Base-by-base conservation (phyloP, 495 filamentous ascomycete genomes). In the Penicillium coffeae region DNA sequence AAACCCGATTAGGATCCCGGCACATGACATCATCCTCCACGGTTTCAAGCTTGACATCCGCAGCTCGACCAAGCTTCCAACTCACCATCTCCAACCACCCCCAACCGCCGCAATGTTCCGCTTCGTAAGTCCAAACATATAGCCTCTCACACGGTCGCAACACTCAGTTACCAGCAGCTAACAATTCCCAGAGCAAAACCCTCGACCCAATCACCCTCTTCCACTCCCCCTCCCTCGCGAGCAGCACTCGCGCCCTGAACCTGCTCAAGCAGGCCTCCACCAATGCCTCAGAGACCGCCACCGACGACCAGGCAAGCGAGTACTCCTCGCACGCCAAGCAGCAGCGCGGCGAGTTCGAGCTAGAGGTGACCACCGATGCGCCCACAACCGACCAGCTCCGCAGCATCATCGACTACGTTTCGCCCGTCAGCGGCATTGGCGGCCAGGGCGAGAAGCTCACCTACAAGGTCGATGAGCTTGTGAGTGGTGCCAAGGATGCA, bases 191-290 rank as follows among this genome's bases (percentile, higher is more conserved):
- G 87, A 77, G 78, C 68, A 91, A 90, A 80, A 76, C 86, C 52
- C 78, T 89, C 69, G 89, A 97, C 75, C 83, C 95, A 51, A 84
- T 98, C 59, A 96, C 90, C 48, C 85, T 98, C 74, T 98, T 97
- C 80, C 92, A 96, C 79, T 82, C 84, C 55, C 80, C 92, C 19
- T 71, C 69, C 34, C 69, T 76, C 14, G 72, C 82, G 2, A 66
- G 81, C 54, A 95, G 89, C 2, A 74, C 75, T 12, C 80, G 82
- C 36, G 80, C 81, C 22, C 77, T 85, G 18, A 83, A 81, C 20
- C 65, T 91, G 42, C 81, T 97, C 19, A 91, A 92, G 62, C 80
- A 87, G 66, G 72, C 80, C 9, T 84, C 84, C 3, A 78, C 81
- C n/a, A 73, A 73, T 10, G 84, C 86, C 8, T 52, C 73, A 1